These are phyloP conservation scores for Arachnomyces sp. DNA, from an alignment of 2,329 filamentous ascomycete genomes.

Conservation along the genomic window DNA sequence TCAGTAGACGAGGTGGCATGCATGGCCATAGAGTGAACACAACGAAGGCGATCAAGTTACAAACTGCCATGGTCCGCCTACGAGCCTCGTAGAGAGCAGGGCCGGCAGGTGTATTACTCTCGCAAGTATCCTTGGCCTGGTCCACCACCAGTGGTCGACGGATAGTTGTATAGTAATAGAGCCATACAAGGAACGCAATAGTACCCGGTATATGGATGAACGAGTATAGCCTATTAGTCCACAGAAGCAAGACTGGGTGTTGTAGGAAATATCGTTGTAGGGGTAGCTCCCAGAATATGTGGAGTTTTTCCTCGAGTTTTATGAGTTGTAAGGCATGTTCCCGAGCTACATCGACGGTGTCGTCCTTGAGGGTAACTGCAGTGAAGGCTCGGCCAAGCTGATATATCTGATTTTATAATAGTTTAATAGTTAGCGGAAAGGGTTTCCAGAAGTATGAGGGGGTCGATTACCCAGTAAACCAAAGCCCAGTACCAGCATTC, in stretches of 20 bases:
- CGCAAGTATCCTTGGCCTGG: slow-evolving; percentile 23
- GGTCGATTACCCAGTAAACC: slow-evolving; percentile 60
- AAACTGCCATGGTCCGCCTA: slow-evolving; percentile 49
- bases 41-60: slow-evolving; percentile 52
- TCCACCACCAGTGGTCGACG: slow-evolving; percentile 41
- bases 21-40: slow-evolving; percentile 53
- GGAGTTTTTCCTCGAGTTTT: slow-evolving; percentile 54
- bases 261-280: slow-evolving; percentile 52
- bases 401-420: slow-evolving; percentile 49
- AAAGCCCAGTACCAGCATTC: slow-evolving; percentile 72
- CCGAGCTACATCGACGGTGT: slow-evolving; percentile 59
- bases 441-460: neutral
- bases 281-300: slow-evolving; percentile 56
- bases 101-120: slow-evolving; percentile 38
- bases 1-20: slow-evolving; percentile 52
- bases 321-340: slow-evolving; percentile 61
- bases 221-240: slow-evolving; percentile 65
- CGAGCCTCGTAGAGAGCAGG: slow-evolving; percentile 48
- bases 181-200: slow-evolving; percentile 58
- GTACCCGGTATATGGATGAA: slow-evolving; percentile 73
- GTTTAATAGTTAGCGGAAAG: neutral
- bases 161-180: slow-evolving; percentile 63
- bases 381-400: slow-evolving; percentile 65
- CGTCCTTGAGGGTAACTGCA: slow-evolving; percentile 58
- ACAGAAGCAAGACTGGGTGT: slow-evolving; percentile 52